phyloP scores from a whole-genome alignment of 306 rosid genomes.

The Datisca glomerata region DNA sequence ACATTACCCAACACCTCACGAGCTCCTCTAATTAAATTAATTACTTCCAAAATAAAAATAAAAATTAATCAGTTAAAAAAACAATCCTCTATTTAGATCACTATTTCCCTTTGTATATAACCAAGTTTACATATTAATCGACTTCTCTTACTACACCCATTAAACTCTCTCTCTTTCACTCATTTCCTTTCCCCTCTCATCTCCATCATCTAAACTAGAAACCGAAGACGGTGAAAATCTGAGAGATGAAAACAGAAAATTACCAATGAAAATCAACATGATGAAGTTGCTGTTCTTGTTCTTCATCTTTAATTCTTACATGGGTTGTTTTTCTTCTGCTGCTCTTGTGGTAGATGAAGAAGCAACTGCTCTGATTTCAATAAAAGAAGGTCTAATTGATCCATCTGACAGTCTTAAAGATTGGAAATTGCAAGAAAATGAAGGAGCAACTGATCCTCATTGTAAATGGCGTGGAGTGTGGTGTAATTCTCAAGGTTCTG shows the following conservation, averaged over 20 bases:
- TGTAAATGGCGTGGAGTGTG: conserved; percentile 67
- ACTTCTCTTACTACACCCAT: conserved; percentile 32
- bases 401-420: conserved; percentile 37
- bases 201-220: conserved; percentile 13
- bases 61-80: conserved; percentile 12
- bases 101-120: conserved; percentile 15
- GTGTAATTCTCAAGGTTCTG: conserved; percentile 53
- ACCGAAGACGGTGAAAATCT: conserved; percentile 36
- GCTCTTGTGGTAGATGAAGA: conserved; percentile 37
- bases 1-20: conserved; percentile 39
- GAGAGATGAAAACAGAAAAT: conserved; percentile 17
- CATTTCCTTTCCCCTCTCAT: conserved; percentile 9
- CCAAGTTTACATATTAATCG: conserved; percentile 17
- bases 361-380: conserved; percentile 50
- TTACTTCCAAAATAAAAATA: conserved; percentile 15
- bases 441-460: conserved; percentile 25
- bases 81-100: background rate
- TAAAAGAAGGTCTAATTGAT: conserved; percentile 60
- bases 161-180: conserved; percentile 12
- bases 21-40: conserved; percentile 17
- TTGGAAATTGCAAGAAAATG: conserved; percentile 42
- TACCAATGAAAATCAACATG: conserved; percentile 22
- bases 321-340: conserved; percentile 21
- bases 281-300: conserved; percentile 36
- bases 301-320: conserved; percentile 30